These are phyloP conservation scores for Fusarium miscanthi DNA, from an alignment of 2,329 filamentous ascomycete species.

Conservation along the genomic window DNA sequence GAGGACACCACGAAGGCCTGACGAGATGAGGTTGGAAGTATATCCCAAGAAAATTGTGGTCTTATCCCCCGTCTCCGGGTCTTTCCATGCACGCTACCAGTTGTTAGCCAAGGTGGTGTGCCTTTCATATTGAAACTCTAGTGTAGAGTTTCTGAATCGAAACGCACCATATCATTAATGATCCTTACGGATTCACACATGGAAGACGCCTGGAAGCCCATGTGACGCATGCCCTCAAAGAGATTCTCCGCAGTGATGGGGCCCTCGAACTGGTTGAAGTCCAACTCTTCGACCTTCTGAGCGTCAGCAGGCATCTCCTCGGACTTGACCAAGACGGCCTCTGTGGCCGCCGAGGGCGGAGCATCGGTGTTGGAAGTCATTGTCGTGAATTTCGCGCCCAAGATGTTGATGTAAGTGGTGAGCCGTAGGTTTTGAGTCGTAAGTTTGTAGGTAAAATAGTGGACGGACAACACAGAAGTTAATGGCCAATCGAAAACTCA, in stretches of 20 bases:
- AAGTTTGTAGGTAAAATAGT: conserved; percentile 2
- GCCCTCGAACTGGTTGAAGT: conserved; percentile 85
- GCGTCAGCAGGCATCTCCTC: conserved; percentile 82
- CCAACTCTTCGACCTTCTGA: conserved; percentile 87
- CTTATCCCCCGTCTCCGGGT: conserved; percentile 79
- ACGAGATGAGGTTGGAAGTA: conserved; percentile 97
- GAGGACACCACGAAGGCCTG: conserved; percentile 88
- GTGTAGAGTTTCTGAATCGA: neutral
- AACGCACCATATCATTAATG: conserved; percentile 89
- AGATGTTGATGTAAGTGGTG: conserved; percentile 7
- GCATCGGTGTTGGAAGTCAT: conserved; percentile 52
- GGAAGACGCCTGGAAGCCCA: conserved; percentile 79
- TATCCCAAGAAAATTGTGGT: conserved; percentile 98
- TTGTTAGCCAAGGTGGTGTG: conserved; percentile 10
- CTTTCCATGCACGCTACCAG: conserved; percentile 76
- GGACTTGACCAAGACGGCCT: conserved; percentile 87
- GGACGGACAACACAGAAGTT: conserved; percentile 6
- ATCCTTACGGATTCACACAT: conserved; percentile 90
- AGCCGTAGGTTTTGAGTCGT: conserved; percentile 4
- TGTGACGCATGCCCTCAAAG: conserved; percentile 81
- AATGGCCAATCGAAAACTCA: neutral
- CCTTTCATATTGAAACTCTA: neutral
- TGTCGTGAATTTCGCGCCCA: neutral
- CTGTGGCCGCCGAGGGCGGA: conserved; percentile 72
- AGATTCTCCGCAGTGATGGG: conserved; percentile 89